phyloP scores from a whole-genome alignment of 306 rosid species.

The Vicia faba region DNA sequence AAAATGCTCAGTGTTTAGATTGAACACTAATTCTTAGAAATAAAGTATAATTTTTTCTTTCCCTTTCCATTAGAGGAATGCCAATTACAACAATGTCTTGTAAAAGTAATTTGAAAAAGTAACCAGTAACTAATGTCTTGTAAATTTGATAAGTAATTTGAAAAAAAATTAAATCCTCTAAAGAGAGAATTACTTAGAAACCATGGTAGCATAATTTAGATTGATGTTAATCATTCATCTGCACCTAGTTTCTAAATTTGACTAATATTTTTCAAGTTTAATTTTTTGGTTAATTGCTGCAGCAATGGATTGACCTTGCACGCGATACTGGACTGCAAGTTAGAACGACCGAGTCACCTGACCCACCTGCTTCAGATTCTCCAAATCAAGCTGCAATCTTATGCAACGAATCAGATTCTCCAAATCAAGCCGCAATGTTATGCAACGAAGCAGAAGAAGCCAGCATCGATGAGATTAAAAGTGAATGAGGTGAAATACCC shows the following conservation, averaged over 20 bases:
- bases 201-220: slow-evolving; percentile 8
- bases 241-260: slow-evolving; percentile 19
- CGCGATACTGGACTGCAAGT: slow-evolving; percentile 80
- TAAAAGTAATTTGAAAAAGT: too few relatives aligned
- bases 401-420: slow-evolving; percentile 60
- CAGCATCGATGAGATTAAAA: slow-evolving; percentile 59
- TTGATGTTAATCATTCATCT: not conserved
- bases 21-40: slow-evolving; percentile 4
- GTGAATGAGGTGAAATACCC: slow-evolving; percentile 51
- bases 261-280: slow-evolving; percentile 19
- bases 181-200: not conserved
- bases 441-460: slow-evolving; percentile 68
- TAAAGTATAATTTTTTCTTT: not conserved
- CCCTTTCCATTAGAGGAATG: not conserved
- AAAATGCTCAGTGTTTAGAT: slow-evolving; percentile 20
- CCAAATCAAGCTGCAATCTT: slow-evolving; percentile 55
- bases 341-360: slow-evolving; percentile 54
- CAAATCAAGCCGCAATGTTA: slow-evolving; percentile 55
- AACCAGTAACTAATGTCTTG: not conserved
- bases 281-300: slow-evolving; percentile 43
- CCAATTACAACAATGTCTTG: too few relatives aligned
- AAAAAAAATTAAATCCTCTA: slow-evolving; percentile 6
- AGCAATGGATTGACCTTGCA: slow-evolving; percentile 98
- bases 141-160: not conserved
- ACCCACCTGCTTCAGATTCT: slow-evolving; percentile 54